phyloP scores from a whole-genome alignment of 2,329 filamentous ascomycete species.

The Pseudogymnoascus sp. region DNA sequence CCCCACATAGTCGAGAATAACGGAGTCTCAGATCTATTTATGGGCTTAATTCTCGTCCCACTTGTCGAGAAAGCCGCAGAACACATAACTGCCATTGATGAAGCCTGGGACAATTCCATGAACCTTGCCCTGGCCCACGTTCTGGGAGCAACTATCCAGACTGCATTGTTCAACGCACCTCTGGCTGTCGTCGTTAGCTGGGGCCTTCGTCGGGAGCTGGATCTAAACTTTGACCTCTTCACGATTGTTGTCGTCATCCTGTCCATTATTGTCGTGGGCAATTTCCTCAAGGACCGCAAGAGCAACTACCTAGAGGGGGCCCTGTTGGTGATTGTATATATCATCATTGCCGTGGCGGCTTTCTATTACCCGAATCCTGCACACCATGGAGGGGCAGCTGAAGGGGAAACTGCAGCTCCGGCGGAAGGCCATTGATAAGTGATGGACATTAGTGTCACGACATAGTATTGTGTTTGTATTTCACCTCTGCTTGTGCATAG shows the following conservation, averaged over 20 bases:
- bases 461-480: neutral
- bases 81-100: conserved; percentile 76
- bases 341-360: conserved; percentile 53
- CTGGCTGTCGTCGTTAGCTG: conserved; percentile 79
- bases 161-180: conserved; percentile 79
- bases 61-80: conserved; percentile 83
- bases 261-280: conserved; percentile 78
- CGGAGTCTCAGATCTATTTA: conserved; percentile 50
- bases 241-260: conserved; percentile 76
- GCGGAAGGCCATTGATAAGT: neutral
- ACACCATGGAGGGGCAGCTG: neutral
- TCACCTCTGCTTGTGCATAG: neutral
- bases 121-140: conserved; percentile 83
- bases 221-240: conserved; percentile 81
- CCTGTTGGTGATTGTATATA: conserved; percentile 64
- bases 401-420: neutral
- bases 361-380: conserved; percentile 49
- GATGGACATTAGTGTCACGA: neutral
- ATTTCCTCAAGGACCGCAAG: conserved; percentile 81
- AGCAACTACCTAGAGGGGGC: conserved; percentile 85
- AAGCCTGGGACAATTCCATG: conserved; percentile 78
- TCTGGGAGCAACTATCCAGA: conserved; percentile 81
- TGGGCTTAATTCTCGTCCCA: conserved; percentile 70
- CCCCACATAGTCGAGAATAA: conserved; percentile 48
- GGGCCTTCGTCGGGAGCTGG: conserved; percentile 65